Evolutionary conservation across 2,329 filamentous ascomycete genomes (phyloP), one percentile per base, ranked within the genome.

Genomic region (Aureobasidium sp.): DNA sequence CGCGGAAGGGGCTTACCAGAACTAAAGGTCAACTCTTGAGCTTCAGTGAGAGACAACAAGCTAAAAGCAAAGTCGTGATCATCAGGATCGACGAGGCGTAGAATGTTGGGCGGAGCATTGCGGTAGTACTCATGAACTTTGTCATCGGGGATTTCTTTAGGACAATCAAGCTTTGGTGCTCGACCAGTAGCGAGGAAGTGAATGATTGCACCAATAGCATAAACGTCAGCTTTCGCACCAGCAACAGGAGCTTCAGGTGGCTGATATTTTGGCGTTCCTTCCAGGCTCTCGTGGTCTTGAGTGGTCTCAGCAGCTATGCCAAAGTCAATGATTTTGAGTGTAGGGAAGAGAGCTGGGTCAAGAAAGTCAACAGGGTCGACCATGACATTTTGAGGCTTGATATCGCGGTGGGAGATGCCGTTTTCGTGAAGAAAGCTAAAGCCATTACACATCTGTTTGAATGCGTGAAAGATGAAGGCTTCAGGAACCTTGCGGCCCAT

Each of bases 401-500:
- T 81, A 69, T 97, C 93, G 64, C 94, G 89, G 76, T 99, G 94
- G 20, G 97, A 83, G 36, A 99, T 94, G 63, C 93, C 85, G 75
- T 97, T 97, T 69, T 96, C 90, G 78, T 99, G 94, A 93, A 99
- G 74, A 97, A 97, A 65, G 93, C 92, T 71, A 97, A 96, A 62
- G 93, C 94, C 71, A 90, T 87, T 65, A 97, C 85, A 32, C 34
- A 96, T 79, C 73, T 96, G 92, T 79, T 95, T 95, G 82, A 96
- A 95, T 7, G 41, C 20, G 41, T 62, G 50, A 24, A 43, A 62
- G 24, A 53, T 39, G 32, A 62, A 62, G 5, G 59, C 50, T 24
- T 62, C 59, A 12, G 50, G 50, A 9, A 62, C 29, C 13, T 55
- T 62, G 41, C 34, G 15, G 29, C 29, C 15, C 48, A 55, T 24